A percentile compares a stretch with the other conserved stretches of the same genome.
These are phyloP conservation scores for Melocanna baccifera DNA, from an alignment of 176 grass and related monocot genomes.

Conservation along the genomic window DNA sequence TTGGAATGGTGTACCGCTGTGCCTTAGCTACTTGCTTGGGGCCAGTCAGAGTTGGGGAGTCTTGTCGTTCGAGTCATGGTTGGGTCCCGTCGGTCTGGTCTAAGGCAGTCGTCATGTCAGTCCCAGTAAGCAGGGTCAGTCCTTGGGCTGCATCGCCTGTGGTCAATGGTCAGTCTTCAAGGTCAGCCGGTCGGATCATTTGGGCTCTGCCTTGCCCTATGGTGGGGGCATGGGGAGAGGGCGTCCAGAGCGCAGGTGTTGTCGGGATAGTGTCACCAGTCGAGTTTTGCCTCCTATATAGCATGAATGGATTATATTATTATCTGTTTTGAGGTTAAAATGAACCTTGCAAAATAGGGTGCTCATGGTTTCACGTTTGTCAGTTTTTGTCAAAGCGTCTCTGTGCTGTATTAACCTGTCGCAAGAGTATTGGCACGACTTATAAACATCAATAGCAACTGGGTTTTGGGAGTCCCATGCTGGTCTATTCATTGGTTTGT, in stretches of 20 bases:
- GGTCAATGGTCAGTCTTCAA: slow-evolving; percentile 54
- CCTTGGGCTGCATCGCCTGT: slow-evolving; percentile 34
- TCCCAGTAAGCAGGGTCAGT: slow-evolving; percentile 52
- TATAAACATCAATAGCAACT: slow-evolving; percentile 48
- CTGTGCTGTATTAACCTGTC: slow-evolving; percentile 51
- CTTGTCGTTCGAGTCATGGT: slow-evolving; percentile 53
- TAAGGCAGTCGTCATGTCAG: slow-evolving; percentile 54
- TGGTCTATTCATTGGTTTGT: slow-evolving; percentile 39
- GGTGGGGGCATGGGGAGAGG: slow-evolving; percentile 39
- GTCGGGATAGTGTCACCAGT: slow-evolving; percentile 26
- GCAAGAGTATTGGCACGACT: slow-evolving; percentile 38
- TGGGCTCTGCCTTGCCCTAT: slow-evolving; percentile 34
- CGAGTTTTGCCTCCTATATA: slow-evolving; percentile 63
- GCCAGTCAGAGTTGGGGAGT: slow-evolving; percentile 61
- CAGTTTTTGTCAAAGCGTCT: slow-evolving; percentile 40
- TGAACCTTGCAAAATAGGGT: slow-evolving; percentile 49
- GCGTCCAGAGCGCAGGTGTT: slow-evolving; percentile 32
- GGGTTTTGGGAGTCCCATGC: slow-evolving; percentile 44
- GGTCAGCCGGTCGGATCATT: slow-evolving; percentile 44
- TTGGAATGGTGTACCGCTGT: slow-evolving; percentile 44
- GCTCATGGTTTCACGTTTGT: slow-evolving; percentile 36
- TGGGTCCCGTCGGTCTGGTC: slow-evolving; percentile 58
- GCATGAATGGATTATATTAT: slow-evolving; percentile 45
- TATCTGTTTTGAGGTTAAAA: slow-evolving; percentile 52
- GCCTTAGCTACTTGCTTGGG: slow-evolving; percentile 52